Evolutionary conservation across 495 filamentous ascomycete species (phyloP).

Genomic region (Penicillium crystallinum): DNA sequence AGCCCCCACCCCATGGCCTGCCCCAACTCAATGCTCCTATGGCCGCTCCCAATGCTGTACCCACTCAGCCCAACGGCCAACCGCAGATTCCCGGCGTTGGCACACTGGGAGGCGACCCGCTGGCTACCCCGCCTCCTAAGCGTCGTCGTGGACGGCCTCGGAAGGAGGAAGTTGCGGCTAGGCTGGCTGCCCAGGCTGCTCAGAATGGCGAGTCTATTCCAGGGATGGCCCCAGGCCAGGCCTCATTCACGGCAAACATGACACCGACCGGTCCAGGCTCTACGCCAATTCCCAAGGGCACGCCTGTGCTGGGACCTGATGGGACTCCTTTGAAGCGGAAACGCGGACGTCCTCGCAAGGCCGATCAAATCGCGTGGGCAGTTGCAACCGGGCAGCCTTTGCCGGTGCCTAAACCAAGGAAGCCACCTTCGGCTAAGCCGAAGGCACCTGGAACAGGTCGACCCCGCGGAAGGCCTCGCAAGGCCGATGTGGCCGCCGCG

Average conservation of each 20-base stretch:
- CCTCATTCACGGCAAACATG: slow-evolving; percentile 22
- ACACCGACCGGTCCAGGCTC: slow-evolving; percentile 12
- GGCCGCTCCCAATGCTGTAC: neutral
- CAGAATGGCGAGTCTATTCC: slow-evolving; percentile 13
- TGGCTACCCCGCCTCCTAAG: slow-evolving; percentile 9
- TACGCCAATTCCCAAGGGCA: neutral
- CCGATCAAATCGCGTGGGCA: slow-evolving; percentile 30
- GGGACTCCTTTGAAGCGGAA: slow-evolving; percentile 34
- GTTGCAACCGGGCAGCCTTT: slow-evolving; percentile 22
- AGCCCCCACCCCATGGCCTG: neutral
- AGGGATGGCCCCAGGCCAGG: slow-evolving; percentile 15
- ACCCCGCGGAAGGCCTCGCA: slow-evolving; percentile 37
- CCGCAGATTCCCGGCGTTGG: neutral
- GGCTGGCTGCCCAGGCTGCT: slow-evolving; percentile 18
- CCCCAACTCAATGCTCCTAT: neutral
- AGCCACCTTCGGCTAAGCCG: slow-evolving; percentile 18
- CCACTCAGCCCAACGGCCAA: slow-evolving; percentile 18
- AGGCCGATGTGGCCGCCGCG: slow-evolving; percentile 35
- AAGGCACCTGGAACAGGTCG: slow-evolving; percentile 33
- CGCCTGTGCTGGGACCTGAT: slow-evolving; percentile 26
- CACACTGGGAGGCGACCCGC: slow-evolving; percentile 2
- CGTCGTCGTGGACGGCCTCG: slow-evolving; percentile 28
- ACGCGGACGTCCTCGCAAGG: slow-evolving; percentile 39
- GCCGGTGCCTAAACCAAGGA: slow-evolving; percentile 16
- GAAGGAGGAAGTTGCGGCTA: slow-evolving; percentile 25